Conservation (phyloP, 768 basidiomycete genomes). For the Flagelloscypha sp. region DNA sequence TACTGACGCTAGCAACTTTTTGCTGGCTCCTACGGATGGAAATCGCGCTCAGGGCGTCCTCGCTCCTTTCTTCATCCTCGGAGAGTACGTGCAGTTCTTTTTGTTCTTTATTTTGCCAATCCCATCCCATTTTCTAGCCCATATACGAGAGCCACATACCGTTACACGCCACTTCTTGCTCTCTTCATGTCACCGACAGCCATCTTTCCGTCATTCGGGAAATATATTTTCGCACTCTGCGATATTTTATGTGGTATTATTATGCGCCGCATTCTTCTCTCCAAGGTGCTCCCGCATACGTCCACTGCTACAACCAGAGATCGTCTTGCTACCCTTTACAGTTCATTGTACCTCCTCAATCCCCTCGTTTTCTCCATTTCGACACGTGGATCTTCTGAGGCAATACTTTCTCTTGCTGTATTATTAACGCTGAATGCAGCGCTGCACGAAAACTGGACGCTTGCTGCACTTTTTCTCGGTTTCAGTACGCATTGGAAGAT, state of each 20-base stretch:
- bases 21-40: conserved; percentile 37
- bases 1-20: conserved; percentile 78
- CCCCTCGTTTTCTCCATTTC: conserved; percentile 95
- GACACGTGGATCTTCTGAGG: conserved; percentile 93
- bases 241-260: conserved; percentile 75
- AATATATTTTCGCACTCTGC: conserved; percentile 77
- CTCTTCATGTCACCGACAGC: conserved; percentile 74
- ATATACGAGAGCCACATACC: conserved; percentile 86
- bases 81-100: conserved; percentile 58
- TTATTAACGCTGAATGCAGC: conserved; percentile 59
- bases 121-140: conserved; percentile 45
- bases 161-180: conserved; percentile 92
- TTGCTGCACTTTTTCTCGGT: conserved; percentile 68
- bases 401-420: conserved; percentile 74
- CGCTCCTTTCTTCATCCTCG: conserved; percentile 32
- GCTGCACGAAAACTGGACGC: conserved; percentile 49
- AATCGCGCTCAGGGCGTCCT: conserved; percentile 61
- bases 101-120: conserved; percentile 4
- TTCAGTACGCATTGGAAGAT: conserved; percentile 94
- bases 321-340: conserved; percentile 53
- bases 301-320: conserved; percentile 4
- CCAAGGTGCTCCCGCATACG: conserved; percentile 34
- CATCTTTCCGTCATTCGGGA: conserved; percentile 82
- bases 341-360: conserved; percentile 77
- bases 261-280: conserved; percentile 54